Percentiles rank a stretch among this genome's conserved stretches.
These are phyloP conservation scores for Xerocomellus chrysenteron DNA, from an alignment of 768 basidiomycete genomes.

Conservation along the genomic window DNA sequence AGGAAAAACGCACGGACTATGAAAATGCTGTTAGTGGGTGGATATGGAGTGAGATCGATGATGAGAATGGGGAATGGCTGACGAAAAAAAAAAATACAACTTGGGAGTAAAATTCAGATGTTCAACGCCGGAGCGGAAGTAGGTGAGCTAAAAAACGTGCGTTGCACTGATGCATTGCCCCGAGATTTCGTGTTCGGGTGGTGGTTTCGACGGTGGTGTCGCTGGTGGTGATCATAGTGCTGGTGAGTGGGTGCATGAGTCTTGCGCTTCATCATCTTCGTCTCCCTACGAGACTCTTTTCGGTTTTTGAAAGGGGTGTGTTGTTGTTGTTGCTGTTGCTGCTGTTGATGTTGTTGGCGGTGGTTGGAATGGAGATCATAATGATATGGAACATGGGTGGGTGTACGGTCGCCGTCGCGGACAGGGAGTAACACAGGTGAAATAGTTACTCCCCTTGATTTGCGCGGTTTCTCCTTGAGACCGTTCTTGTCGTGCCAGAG, in stretches of 20 bases:
- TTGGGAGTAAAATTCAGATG: conserved; percentile 18
- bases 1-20: neutral
- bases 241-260: conserved; percentile 41
- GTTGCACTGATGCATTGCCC: conserved; percentile 54
- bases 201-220: conserved; percentile 54
- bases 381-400: conserved; percentile 39
- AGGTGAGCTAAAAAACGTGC: conserved; percentile 39
- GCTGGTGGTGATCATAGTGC: conserved; percentile 44
- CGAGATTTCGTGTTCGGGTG: conserved; percentile 67
- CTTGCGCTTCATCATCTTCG: conserved; percentile 64
- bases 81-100: conserved; percentile 24
- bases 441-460: conserved; percentile 37
- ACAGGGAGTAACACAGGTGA: conserved; percentile 55
- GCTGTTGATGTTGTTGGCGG: conserved; percentile 22
- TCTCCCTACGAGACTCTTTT: conserved; percentile 66
- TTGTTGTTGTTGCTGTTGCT: conserved; percentile 26
- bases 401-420: conserved; percentile 56
- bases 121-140: conserved; percentile 29
- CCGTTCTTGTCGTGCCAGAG: conserved; percentile 44
- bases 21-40: conserved; percentile 15
- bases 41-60: conserved; percentile 7
- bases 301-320: conserved; percentile 48
- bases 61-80: conserved; percentile 6
- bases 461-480: conserved; percentile 21
- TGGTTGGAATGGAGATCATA: conserved; percentile 38